Evolutionary conservation across 2,329 filamentous ascomycete species (phyloP).

Genomic region (Apiospora arundinis): DNA sequence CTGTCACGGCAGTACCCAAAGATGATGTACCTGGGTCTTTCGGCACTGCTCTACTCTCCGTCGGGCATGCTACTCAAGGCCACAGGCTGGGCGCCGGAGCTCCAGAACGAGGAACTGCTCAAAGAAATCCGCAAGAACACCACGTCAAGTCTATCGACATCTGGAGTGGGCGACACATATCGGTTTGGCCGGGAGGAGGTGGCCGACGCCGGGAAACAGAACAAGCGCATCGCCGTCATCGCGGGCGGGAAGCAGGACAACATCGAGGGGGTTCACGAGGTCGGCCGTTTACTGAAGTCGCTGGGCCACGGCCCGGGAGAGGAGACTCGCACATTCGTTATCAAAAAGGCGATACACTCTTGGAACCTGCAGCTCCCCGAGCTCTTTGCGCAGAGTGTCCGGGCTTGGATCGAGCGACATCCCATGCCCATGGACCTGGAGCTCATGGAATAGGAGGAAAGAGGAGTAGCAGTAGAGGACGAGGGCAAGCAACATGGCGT

Average conservation of each 20-base stretch:
- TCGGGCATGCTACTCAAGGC: conserved; percentile 37
- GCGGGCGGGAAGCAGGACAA: conserved; percentile 43
- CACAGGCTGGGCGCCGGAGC: conserved; percentile 35
- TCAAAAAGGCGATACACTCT: conserved; percentile 45
- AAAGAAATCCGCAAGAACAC: conserved; percentile 43
- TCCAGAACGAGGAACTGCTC: conserved; percentile 40
- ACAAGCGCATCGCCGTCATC: conserved; percentile 38
- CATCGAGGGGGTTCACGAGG: conserved; percentile 38
- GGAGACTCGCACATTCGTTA: conserved; percentile 39
- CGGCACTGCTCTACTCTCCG: conserved; percentile 35
- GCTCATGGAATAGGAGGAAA: neutral
- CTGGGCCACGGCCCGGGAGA: conserved; percentile 33
- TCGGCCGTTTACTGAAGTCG: conserved; percentile 34
- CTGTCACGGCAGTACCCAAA: conserved; percentile 28
- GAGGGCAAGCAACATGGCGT: neutral
- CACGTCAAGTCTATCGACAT: conserved; percentile 33
- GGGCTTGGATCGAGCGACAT: conserved; percentile 42
- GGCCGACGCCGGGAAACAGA: conserved; percentile 35
- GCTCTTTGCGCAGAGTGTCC: conserved; percentile 45
- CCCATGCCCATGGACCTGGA: conserved; percentile 37
- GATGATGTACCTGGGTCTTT: conserved; percentile 36
- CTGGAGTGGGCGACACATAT: conserved; percentile 30
- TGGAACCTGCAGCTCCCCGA: conserved; percentile 50
- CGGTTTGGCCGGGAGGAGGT: conserved; percentile 34
- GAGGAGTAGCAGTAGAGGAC: neutral